These are phyloP conservation scores for Paratrypanosoma confusum DNA, from an alignment of 208 protist genomes.

Conservation along the genomic window DNA sequence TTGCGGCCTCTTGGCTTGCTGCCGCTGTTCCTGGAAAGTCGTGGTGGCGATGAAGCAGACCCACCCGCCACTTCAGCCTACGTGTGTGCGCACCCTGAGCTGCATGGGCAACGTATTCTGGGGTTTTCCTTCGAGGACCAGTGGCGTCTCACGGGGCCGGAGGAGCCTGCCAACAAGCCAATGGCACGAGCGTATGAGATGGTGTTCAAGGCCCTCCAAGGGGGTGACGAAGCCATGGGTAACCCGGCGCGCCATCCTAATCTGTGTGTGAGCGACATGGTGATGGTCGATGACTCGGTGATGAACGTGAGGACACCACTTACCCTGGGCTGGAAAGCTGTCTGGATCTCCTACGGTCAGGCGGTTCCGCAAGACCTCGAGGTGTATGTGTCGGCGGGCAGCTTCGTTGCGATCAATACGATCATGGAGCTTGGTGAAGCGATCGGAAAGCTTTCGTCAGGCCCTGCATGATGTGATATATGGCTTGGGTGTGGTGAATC, in stretches of 20 bases:
- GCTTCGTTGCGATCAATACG: conserved; percentile 13
- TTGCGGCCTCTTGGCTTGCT: conserved; percentile 37
- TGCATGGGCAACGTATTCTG: too few relatives aligned
- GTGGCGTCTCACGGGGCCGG: conserved; percentile 47
- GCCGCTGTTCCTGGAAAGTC: conserved; percentile 32
- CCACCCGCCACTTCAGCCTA: too few relatives aligned
- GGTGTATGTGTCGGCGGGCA: conserved; percentile 3
- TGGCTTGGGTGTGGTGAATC: too few relatives aligned
- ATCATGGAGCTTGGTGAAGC: conserved; percentile 42
- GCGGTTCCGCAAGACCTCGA: conserved; percentile 11
- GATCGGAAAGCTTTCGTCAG: conserved; percentile 20
- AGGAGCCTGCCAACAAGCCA: conserved; percentile 64
- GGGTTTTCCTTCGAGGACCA: conserved; percentile 70
- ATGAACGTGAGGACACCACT: conserved; percentile 60
- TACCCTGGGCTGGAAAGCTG: conserved; percentile 45
- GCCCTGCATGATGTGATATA: too few relatives aligned
- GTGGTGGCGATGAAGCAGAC: too few relatives aligned
- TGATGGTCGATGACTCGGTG: conserved; percentile 73
- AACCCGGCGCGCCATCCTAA: background rate
- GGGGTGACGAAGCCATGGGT: conserved; percentile 11
- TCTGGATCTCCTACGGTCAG: conserved; percentile 50
- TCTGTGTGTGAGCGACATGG: conserved; percentile 13
- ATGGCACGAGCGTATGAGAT: conserved; percentile 41
- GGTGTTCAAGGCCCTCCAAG: conserved; percentile 28
- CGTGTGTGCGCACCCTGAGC: too few relatives aligned